Conservation (phyloP, 164 flowering plant species). For the Echeveria elegans region DNA sequence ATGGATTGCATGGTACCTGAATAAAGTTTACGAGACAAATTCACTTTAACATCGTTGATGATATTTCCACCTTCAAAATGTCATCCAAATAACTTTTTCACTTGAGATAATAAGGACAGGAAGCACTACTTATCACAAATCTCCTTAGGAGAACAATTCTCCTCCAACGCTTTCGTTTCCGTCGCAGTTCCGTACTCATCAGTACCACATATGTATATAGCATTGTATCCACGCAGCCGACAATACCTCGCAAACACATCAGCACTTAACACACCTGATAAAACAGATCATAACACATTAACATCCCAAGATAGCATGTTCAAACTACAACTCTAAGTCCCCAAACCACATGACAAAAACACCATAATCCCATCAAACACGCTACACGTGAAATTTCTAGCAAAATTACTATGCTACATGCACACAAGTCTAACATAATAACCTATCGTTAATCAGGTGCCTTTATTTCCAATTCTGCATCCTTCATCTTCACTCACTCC, state of each 20-base stretch:
- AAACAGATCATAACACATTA: neutral
- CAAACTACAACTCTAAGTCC: too few species aligned
- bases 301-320: too few species aligned
- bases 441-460: too few species aligned
- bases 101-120: neutral
- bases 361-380: too few species aligned
- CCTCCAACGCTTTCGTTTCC: slow-evolving; percentile 82
- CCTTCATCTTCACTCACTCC: too few species aligned
- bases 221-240: slow-evolving; percentile 60
- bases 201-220: slow-evolving; percentile 73
- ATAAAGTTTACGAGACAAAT: neutral
- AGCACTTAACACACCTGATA: slow-evolving; percentile 73
- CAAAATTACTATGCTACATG: neutral
- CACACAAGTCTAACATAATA: too few species aligned
- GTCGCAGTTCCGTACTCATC: slow-evolving; percentile 93
- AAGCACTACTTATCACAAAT: slow-evolving; percentile 70
- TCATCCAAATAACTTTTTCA: too few species aligned
- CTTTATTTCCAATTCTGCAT: too few species aligned
- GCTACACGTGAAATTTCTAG: too few species aligned
- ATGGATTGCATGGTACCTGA: slow-evolving; percentile 82
- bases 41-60: too few species aligned
- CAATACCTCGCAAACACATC: slow-evolving; percentile 86
- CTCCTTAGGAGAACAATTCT: slow-evolving; percentile 59
- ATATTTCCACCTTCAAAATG: too few species aligned
- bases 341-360: too few species aligned